Evolutionary conservation across 2,329 filamentous ascomycete species (phyloP), one percentile per base, ranked within the genome.

Genomic region (Fusarium agapanthi): DNA sequence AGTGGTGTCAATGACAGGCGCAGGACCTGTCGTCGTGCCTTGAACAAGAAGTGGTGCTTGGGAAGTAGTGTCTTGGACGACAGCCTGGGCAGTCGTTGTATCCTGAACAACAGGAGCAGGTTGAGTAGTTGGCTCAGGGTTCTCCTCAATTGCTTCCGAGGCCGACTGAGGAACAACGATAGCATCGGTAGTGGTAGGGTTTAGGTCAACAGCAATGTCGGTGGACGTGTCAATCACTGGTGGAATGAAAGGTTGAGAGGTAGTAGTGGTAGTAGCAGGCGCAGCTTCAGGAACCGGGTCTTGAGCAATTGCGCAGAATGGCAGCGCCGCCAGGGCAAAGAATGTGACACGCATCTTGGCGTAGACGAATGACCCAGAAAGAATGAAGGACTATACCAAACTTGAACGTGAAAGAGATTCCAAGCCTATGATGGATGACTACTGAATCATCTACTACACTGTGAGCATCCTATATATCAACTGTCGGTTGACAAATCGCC

Each of bases 251-350:
- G n/a, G 22, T 8, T 50, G 24, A 16, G 41, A 41, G 9, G 44
- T 61, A 15, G 60, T 34, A 8, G 50, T 48, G 26, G 41, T 15
- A n/a, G 37, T 28, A 37, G 24, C 10, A 20, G 37, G 60, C 30
- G 26, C 61, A 28, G 34, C 41, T 37, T 63, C 54, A 22, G 47
- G 16, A 34, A 60, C 18, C 2, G 60, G 37, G n/a, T 53, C 38
- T 32, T 74, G 69, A n/a, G 71, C 68, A 13, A 64, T 48, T 13
- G 63, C 57, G 15, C 47, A 45, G 28, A 72, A 53, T 22, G 72
- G 68, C 48, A 74, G 22, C 16, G 62, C 61, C 24, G 65, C 71
- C 35, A 74, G 44, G 22, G 64, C 61, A 53, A 74, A 32, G 28
- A 74, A 53, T 12, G 65, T 60, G 44, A 43, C 41, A 74, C 37